A percentile compares a stretch with the other conserved stretches of the same genome.
Conservation (phyloP, 805 yeast genomes). For the Wickerhamiella brachini region DNA sequence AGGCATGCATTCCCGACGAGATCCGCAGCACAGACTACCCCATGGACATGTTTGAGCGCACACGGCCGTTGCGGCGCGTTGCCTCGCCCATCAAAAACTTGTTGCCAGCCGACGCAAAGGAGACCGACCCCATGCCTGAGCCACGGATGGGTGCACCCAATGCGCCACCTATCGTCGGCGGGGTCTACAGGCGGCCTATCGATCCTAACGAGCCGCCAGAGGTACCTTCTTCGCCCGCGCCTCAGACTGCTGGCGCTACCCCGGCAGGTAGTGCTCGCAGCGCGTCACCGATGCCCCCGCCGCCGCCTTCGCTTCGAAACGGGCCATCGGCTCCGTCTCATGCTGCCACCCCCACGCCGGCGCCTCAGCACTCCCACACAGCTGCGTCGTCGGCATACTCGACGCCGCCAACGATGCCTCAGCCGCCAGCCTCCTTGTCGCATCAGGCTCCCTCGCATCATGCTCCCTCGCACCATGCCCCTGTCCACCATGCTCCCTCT, state of each 20-base stretch:
- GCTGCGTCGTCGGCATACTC: constrained; percentile 4
- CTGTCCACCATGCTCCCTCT: no score
- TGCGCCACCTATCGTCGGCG: constrained; percentile 92
- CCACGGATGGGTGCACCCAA: constrained; percentile 69
- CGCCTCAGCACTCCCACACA: constrained; percentile 9
- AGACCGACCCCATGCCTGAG: constrained; percentile 64
- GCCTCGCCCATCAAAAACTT: constrained; percentile 76
- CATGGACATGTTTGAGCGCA: constrained; percentile 53
- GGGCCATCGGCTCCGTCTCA: background rate
- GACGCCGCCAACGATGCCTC: background rate
- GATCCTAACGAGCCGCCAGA: constrained; percentile 73
- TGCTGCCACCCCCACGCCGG: background rate
- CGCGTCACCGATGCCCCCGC: background rate
- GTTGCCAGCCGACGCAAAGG: constrained; percentile 60
- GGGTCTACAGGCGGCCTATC: constrained; percentile 66
- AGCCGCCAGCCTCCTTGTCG: no score
- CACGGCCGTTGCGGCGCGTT: constrained; percentile 55
- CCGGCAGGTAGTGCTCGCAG: background rate
- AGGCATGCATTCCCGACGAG: constrained; percentile 95
- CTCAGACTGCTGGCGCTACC: background rate
- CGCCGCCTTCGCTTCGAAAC: background rate
- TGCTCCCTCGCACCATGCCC: background rate
- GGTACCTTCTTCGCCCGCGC: constrained; percentile 31
- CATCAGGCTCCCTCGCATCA: background rate
- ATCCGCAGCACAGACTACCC: constrained; percentile 49